Conservation (phyloP, 140 eudicot species). For the Cichorium intybus region DNA sequence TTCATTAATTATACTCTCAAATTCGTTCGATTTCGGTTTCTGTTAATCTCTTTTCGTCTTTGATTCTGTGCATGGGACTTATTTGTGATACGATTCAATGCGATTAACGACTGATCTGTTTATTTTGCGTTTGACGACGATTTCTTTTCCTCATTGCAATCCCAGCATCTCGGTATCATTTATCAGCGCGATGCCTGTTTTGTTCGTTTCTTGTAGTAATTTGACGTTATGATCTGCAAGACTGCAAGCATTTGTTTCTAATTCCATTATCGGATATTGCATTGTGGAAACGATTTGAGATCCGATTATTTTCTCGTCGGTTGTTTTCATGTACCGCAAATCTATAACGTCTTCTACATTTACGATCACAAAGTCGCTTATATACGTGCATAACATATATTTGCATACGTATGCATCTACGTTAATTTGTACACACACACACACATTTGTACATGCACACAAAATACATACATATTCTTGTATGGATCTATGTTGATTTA, state of each 20-base stretch:
- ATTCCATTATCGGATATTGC: background rate
- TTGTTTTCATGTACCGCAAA: slow-evolving; percentile 7
- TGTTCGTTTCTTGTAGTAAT: background rate
- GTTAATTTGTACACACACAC: background rate
- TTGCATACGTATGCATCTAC: background rate
- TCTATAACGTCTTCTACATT: slow-evolving; percentile 3
- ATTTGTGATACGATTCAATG: background rate
- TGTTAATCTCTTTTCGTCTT: background rate
- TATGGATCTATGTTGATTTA: background rate
- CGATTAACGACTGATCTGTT: slow-evolving; percentile 8
- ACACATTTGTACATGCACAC: background rate
- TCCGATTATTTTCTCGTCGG: background rate
- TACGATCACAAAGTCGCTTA: background rate
- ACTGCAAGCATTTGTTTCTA: slow-evolving; percentile 1
- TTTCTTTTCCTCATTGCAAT: background rate
- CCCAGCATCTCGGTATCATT: background rate
- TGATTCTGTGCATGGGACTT: slow-evolving; percentile 21
- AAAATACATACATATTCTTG: background rate
- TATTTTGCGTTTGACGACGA: background rate
- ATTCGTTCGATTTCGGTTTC: slow-evolving; percentile 14
- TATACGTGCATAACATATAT: background rate
- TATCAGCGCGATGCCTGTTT: background rate
- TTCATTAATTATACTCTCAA: background rate
- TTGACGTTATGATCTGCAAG: slow-evolving; percentile 8
- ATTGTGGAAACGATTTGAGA: slow-evolving; percentile 11